A percentile compares a stretch with the other conserved stretches of the same genome.
Conservation (phyloP, 176 grass and related monocot genomes). For the Rhynchospora pubera region DNA sequence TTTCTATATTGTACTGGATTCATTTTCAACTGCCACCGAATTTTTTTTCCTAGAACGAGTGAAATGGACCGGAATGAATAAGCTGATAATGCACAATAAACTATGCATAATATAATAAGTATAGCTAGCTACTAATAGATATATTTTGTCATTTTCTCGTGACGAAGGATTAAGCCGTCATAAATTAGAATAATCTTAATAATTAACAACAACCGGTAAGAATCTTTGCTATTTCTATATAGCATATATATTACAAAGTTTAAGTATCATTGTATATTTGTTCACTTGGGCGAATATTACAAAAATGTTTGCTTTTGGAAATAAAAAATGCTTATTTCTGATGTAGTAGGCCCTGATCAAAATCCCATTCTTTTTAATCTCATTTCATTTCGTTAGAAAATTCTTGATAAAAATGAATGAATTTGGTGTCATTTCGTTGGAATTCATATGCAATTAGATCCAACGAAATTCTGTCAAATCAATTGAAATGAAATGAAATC, state of each 20-base stretch:
- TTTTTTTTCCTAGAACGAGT: neutral
- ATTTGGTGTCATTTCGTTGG: too few species aligned
- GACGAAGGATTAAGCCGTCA: neutral
- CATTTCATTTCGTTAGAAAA: too few species aligned
- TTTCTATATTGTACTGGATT: neutral
- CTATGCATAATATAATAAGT: neutral
- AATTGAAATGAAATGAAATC: too few species aligned
- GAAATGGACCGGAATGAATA: neutral
- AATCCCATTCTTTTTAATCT: too few species aligned
- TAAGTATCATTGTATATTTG: constrained; percentile 3
- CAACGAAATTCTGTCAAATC: too few species aligned
- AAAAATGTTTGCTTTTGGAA: neutral
- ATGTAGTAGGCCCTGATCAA: too few species aligned
- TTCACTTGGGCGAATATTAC: neutral
- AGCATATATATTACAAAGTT: neutral
- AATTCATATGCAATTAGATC: too few species aligned
- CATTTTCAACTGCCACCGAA: neutral
- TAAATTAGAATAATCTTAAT: neutral
- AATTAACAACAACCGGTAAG: neutral
- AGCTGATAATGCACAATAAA: neutral
- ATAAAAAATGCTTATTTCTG: neutral
- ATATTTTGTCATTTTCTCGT: neutral
- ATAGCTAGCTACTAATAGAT: neutral
- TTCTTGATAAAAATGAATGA: too few species aligned
- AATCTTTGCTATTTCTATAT: neutral